Evolutionary conservation across 2,329 filamentous ascomycete species (phyloP).

Genomic region (Botryotinia convoluta): DNA sequence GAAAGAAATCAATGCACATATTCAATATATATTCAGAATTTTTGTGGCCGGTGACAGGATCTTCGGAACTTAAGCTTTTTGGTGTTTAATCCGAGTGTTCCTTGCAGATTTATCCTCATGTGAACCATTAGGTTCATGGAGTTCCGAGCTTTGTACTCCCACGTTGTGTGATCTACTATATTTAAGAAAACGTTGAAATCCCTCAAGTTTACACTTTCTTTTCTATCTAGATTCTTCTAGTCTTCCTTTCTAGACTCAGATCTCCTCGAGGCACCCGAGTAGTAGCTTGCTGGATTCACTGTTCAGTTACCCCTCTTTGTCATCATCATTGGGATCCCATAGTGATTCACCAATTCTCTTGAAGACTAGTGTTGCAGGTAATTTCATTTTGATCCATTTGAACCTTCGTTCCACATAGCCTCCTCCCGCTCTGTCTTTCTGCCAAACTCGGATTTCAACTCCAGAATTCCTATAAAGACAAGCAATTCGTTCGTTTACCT

Average conservation of each 20-base stretch:
- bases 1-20: constrained; percentile 15
- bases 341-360: not conserved
- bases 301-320: not conserved
- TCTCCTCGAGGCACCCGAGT: not conserved
- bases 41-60: constrained; percentile 17
- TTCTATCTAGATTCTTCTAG: not conserved
- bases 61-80: constrained; percentile 19
- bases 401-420: not conserved
- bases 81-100: constrained; percentile 10
- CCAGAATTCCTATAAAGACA: not conserved
- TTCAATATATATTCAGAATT: constrained; percentile 6
- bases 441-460: not conserved
- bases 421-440: not conserved
- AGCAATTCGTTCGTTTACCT: not conserved
- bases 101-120: constrained; percentile 16
- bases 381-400: not conserved
- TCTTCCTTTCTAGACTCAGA: not conserved
- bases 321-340: not conserved
- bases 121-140: constrained; percentile 9
- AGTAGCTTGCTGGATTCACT: not conserved
- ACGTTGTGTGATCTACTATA: not conserved
- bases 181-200: not conserved
- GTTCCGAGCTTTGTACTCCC: not conserved
- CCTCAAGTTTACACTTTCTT: not conserved
- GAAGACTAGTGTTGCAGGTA: not conserved